These are phyloP conservation scores for Penicillium sp. DNA, from an alignment of 2,329 filamentous ascomycete species.

Conservation along the genomic window DNA sequence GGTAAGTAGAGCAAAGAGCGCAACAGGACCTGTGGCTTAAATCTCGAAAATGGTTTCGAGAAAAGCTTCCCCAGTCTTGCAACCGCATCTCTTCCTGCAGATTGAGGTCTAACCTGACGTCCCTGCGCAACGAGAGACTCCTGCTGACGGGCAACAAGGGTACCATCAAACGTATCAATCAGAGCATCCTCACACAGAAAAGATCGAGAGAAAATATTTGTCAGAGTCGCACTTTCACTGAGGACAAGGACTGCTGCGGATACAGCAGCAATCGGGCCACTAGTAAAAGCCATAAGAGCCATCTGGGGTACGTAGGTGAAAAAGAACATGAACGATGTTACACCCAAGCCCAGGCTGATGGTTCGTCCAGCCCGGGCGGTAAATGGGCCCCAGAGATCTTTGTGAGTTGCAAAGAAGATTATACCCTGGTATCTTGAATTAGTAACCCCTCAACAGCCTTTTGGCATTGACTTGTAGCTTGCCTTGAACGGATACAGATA, in stretches of 20 bases:
- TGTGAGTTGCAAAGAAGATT: constrained; percentile 59
- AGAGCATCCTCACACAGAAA: constrained; percentile 81
- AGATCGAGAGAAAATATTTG: constrained; percentile 59
- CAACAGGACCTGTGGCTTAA: constrained; percentile 62
- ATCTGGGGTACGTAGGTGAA: constrained; percentile 86
- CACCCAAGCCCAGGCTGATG: constrained; percentile 67
- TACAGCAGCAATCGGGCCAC: constrained; percentile 69
- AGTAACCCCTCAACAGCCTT: background rate
- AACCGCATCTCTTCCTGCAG: constrained; percentile 50
- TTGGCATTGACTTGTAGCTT: constrained; percentile 3
- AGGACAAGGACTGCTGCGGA: constrained; percentile 61
- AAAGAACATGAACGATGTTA: constrained; percentile 80
- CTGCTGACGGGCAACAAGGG: constrained; percentile 56
- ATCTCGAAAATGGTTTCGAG: constrained; percentile 51
- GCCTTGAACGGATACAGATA: constrained; percentile 84
- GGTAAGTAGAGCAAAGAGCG: constrained; percentile 84
- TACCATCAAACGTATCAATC: constrained; percentile 84
- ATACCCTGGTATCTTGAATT: constrained; percentile 52
- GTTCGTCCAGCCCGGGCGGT: constrained; percentile 60
- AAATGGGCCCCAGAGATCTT: constrained; percentile 60
- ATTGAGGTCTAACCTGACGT: constrained; percentile 63
- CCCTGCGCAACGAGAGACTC: constrained; percentile 70
- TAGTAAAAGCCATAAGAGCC: constrained; percentile 78
- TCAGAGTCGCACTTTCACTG: constrained; percentile 56
- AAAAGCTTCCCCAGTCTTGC: constrained; percentile 58